Base-by-base conservation (phyloP, 228 moss, liverwort and hornwort species). In the Sphagnum fallax region DNA sequence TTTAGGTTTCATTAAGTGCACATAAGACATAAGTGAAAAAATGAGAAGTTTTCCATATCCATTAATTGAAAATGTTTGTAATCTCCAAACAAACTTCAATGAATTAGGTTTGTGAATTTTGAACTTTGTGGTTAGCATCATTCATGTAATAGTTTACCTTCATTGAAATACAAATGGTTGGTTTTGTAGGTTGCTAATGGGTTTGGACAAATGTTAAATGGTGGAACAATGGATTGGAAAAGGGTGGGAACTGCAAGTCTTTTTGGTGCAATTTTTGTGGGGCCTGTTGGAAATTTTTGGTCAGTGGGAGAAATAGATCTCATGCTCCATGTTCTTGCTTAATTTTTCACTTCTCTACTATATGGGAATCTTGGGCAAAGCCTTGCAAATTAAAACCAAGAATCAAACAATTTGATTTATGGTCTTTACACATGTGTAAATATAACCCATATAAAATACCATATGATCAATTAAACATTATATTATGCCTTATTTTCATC, bases 211-310 rank as follows among this genome's bases (percentile, higher is more conserved):
- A 47, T 72, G 75, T 53, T 4, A 51, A 63, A 49, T 7, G 63
- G 47, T 9, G 47, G 57, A 5, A 59, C 67, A 52, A 58, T 77
- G 49, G 52, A 81, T 71, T 77, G 77, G 77, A 81, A 67, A 70
- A 59, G 76, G 67, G 73, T 80, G 49, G 80, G 66, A 4, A 64
- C 64, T 2, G 73, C 76, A 4, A 67, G 70, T 15, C 61, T 70
- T 4, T 80, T 80, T 67, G 76, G 76, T 0, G 73, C 67, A 1
- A 67, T 64, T 7, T 73, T 80, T 70, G 76, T 80, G 70, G 80
- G 73, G 52, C 76, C 73, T 16, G 63, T 63, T 67, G 73, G 80
- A 49, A 75, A 80, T 59, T 80, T 69, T 16, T 80, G 80, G 76
- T 80, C 53, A 5, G 47, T 14, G 32, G 32, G 32, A 2, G 32